phyloP scores from a whole-genome alignment of 169 alveolate genomes.

The Toxoplasma gondii region DNA sequence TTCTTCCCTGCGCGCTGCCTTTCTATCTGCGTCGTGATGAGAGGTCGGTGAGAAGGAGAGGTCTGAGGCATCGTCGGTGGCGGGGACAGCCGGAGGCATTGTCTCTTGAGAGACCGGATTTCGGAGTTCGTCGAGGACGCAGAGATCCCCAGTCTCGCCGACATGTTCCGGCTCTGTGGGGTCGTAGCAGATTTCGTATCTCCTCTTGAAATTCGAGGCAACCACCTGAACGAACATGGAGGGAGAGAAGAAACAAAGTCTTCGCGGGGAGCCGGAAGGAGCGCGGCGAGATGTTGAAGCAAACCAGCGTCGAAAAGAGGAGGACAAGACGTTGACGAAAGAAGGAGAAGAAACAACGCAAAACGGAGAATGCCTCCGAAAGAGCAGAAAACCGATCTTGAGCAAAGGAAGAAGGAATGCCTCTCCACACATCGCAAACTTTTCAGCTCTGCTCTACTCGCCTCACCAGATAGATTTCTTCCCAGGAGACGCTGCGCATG shows the following conservation, averaged over 20 bases:
- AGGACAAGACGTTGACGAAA: neutral
- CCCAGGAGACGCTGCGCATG: conserved; percentile 61
- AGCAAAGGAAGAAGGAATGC: no score
- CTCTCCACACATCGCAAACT: no score
- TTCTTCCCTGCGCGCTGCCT: no score
- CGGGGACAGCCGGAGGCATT: no score
- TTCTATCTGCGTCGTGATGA: no score
- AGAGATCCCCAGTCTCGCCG: neutral
- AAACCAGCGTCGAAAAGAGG: neutral
- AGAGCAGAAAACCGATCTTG: no score
- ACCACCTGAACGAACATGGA: conserved; percentile 29
- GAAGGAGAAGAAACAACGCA: neutral
- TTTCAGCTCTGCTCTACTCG: no score
- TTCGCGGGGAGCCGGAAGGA: neutral
- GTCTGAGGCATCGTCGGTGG: no score
- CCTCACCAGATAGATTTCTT: conserved; percentile 24
- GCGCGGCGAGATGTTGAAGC: conserved; percentile 38
- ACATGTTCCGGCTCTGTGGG: conserved; percentile 27
- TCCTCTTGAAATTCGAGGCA: conserved; percentile 49
- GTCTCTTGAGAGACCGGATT: neutral
- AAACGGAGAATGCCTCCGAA: no score
- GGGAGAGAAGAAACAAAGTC: neutral
- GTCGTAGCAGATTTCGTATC: conserved; percentile 55
- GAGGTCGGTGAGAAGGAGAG: no score
- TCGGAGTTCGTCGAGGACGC: neutral